A percentile compares a stretch with the other conserved stretches of the same genome.
Evolutionary conservation across 352 stramenopile species (phyloP).

Genomic region (Aphanomyces stellatus): DNA sequence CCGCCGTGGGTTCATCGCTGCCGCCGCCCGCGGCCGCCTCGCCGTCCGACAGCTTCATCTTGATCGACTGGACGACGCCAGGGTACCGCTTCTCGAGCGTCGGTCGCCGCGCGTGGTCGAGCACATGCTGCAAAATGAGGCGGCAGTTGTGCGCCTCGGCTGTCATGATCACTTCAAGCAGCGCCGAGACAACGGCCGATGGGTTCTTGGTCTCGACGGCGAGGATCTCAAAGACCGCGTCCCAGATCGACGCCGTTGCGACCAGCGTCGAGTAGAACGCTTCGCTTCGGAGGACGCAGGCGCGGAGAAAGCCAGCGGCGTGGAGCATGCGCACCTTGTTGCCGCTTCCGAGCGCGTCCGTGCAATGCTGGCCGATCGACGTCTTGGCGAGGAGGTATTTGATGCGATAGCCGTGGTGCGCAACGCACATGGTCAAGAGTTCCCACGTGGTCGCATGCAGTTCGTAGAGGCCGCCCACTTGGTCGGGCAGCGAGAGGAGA

Average conservation of each 20-base stretch:
- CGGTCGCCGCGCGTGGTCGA: conserved; percentile 19
- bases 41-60: background rate
- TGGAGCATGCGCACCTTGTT: conserved; percentile 83
- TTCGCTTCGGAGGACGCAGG: conserved; percentile 61
- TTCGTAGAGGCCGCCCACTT: conserved; percentile 48
- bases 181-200: conserved; percentile 54
- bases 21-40: background rate
- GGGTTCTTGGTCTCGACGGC: conserved; percentile 41
- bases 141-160: conserved; percentile 15
- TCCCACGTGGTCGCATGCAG: conserved; percentile 79
- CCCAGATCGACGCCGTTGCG: conserved; percentile 66
- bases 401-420: conserved; percentile 75
- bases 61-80: conserved; percentile 11
- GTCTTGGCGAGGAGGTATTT: conserved; percentile 82
- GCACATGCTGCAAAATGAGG: conserved; percentile 60
- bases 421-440: conserved; percentile 76
- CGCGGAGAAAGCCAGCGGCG: conserved; percentile 65
- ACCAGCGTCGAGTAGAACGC: conserved; percentile 78
- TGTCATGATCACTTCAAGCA: conserved; percentile 47
- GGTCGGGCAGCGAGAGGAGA: conserved; percentile 45
- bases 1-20: conserved; percentile 28
- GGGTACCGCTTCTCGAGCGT: background rate
- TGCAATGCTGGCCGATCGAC: conserved; percentile 59
- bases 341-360: conserved; percentile 66
- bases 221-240: conserved; percentile 43